A percentile compares a stretch with the other conserved stretches of the same genome.
Conservation (phyloP, 768 basidiomycete species). For the Inosperma sp. region DNA sequence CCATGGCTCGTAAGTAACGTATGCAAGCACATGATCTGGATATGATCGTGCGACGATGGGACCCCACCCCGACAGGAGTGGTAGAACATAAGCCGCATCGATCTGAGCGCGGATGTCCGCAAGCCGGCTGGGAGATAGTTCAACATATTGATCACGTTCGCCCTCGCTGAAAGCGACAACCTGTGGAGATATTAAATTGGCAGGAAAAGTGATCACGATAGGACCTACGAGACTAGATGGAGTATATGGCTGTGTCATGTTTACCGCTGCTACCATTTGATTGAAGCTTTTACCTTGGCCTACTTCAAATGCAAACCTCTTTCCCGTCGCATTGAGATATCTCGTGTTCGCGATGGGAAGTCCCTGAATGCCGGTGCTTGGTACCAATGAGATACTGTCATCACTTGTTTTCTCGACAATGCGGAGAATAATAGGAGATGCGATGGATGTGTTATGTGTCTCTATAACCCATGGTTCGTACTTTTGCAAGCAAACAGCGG, state of each 20-base stretch:
- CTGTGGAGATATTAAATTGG: constrained; percentile 16
- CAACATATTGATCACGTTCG: constrained; percentile 36
- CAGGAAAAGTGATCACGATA: not conserved
- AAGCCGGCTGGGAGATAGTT: constrained; percentile 31
- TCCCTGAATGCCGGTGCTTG: not conserved
- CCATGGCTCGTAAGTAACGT: constrained; percentile 22
- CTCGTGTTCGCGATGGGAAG: too few relatives aligned
- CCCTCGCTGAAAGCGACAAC: constrained; percentile 37
- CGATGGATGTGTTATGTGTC: constrained; percentile 30
- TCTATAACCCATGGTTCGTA: constrained; percentile 39
- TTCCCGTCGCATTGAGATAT: not conserved
- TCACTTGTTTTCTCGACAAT: constrained; percentile 26
- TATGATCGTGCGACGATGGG: constrained; percentile 32
- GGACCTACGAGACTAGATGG: constrained; percentile 37
- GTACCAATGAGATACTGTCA: not conserved
- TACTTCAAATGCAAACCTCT: not conserved
- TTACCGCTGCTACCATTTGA: constrained; percentile 37
- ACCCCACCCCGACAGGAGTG: constrained; percentile 39
- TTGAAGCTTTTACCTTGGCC: constrained; percentile 38
- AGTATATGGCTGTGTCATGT: constrained; percentile 35
- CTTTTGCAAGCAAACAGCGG: constrained; percentile 33
- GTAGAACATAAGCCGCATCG: constrained; percentile 38
- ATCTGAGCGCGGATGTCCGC: constrained; percentile 33
- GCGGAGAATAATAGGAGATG: constrained; percentile 24
- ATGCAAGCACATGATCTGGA: constrained; percentile 27